phyloP scores from a whole-genome alignment of 495 filamentous ascomycete genomes.

The Tuber melanosporum region DNA sequence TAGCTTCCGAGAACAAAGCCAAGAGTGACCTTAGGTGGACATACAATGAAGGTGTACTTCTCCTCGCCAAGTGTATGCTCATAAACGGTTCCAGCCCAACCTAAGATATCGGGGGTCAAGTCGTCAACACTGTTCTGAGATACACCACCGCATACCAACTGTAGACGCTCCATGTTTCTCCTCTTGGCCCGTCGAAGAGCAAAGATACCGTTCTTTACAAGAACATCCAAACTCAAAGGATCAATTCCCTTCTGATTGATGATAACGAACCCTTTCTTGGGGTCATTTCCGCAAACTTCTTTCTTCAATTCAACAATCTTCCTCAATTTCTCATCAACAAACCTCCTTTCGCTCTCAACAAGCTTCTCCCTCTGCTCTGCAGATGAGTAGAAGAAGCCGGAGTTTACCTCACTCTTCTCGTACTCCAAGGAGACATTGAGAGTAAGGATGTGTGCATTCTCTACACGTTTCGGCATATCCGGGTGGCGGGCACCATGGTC shows the following conservation, averaged over 20 bases:
- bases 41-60: constrained; percentile 88
- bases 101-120: constrained; percentile 76
- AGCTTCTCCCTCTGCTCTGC: constrained; percentile 95
- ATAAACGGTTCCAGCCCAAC: constrained; percentile 94
- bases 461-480: constrained; percentile 93
- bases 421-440: constrained; percentile 97
- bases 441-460: constrained; percentile 91
- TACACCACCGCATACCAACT: constrained; percentile 83
- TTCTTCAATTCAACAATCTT: constrained; percentile 99
- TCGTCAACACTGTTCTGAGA: constrained; percentile 97
- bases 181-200: constrained; percentile 90
- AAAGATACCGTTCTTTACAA: constrained; percentile 96
- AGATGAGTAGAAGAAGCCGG: constrained; percentile 95
- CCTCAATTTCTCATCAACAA: constrained; percentile 92
- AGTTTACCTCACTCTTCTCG: constrained; percentile 99
- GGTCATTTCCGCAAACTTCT: constrained; percentile 88
- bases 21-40: constrained; percentile 8
- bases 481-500: constrained; percentile 96
- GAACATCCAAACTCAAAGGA: constrained; percentile 84
- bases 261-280: constrained; percentile 92
- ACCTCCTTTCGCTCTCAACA: constrained; percentile 91
- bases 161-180: constrained; percentile 96
- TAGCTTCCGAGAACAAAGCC: constrained; percentile 14
- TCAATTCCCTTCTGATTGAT: constrained; percentile 99
- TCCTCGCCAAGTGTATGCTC: constrained; percentile 97